phyloP scores from a whole-genome alignment of 805 yeast genomes.

The Saturnispora zaruensis region DNA sequence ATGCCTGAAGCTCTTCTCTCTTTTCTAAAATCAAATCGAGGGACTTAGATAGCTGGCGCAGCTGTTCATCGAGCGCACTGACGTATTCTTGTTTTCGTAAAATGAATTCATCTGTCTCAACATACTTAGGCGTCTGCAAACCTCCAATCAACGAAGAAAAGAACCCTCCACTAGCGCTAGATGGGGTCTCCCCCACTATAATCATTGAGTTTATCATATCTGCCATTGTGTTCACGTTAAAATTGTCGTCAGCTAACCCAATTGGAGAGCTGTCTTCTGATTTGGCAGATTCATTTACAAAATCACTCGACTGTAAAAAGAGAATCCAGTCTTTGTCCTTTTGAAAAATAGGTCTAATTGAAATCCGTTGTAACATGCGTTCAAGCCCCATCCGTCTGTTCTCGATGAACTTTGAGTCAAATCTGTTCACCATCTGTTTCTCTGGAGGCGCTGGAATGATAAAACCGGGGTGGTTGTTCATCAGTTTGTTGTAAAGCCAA shows the following conservation, averaged over 20 bases:
- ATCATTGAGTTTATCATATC: conserved; percentile 21
- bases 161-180: conserved; percentile 38
- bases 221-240: conserved; percentile 23
- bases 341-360: conserved; percentile 46
- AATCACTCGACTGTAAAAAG: conserved; percentile 69
- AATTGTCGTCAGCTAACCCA: conserved; percentile 24
- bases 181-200: conserved; percentile 16
- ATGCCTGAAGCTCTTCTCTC: conserved; percentile 60
- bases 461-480: conserved; percentile 79
- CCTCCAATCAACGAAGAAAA: conserved; percentile 58
- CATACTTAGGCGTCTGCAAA: conserved; percentile 50
- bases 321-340: conserved; percentile 68
- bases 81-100: conserved; percentile 58
- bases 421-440: conserved; percentile 87
- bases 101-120: conserved; percentile 76
- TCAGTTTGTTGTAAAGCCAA: conserved; percentile 87
- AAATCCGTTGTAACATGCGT: conserved; percentile 72
- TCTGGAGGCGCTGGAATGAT: conserved; percentile 95
- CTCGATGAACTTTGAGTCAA: conserved; percentile 84
- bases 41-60: conserved; percentile 59
- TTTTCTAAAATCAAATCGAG: conserved; percentile 68
- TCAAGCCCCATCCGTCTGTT: conserved; percentile 77
- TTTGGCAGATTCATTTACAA: conserved; percentile 58
- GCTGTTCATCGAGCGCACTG: conserved; percentile 64
- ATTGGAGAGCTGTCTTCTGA: conserved; percentile 40